These are phyloP conservation scores for Wallemia ichthyophaga DNA, from an alignment of 1,284 basidiomycete genomes.

Conservation along the genomic window DNA sequence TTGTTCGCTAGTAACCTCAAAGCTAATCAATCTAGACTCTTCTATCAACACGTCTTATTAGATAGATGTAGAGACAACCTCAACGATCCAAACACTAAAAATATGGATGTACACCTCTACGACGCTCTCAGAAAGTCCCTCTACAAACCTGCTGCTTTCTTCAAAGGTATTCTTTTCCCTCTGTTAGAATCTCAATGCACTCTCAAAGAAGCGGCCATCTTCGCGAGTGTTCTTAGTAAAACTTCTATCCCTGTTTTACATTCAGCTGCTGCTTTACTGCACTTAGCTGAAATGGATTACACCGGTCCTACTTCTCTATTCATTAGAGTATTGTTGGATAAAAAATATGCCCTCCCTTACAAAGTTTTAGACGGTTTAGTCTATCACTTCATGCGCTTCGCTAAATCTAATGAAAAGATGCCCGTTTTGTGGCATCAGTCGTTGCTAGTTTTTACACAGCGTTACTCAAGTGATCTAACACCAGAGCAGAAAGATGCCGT, in stretches of 20 bases:
- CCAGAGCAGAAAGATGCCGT: slow-evolving; percentile 82
- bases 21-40: slow-evolving; percentile 77
- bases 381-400: slow-evolving; percentile 87
- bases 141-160: slow-evolving; percentile 93
- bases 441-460: slow-evolving; percentile 71
- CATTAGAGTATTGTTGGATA: slow-evolving; percentile 87
- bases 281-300: slow-evolving; percentile 90
- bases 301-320: slow-evolving; percentile 85
- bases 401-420: slow-evolving; percentile 34
- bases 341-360: slow-evolving; percentile 93
- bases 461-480: slow-evolving; percentile 86
- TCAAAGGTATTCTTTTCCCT: slow-evolving; percentile 93
- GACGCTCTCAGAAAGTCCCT: slow-evolving; percentile 67
- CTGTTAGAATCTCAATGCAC: slow-evolving; percentile 76
- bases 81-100: slow-evolving; percentile 33
- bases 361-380: slow-evolving; percentile 93
- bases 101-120: slow-evolving; percentile 77
- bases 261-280: slow-evolving; percentile 76
- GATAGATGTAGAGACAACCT: slow-evolving; percentile 81
- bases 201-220: slow-evolving; percentile 77
- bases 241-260: slow-evolving; percentile 85
- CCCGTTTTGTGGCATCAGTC: slow-evolving; percentile 98
- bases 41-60: slow-evolving; percentile 67
- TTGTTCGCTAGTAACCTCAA: slow-evolving; percentile 96
- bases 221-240: slow-evolving; percentile 69